phyloP scores from a whole-genome alignment of 2,329 filamentous ascomycete species.

The Tolypocladium amazonense region DNA sequence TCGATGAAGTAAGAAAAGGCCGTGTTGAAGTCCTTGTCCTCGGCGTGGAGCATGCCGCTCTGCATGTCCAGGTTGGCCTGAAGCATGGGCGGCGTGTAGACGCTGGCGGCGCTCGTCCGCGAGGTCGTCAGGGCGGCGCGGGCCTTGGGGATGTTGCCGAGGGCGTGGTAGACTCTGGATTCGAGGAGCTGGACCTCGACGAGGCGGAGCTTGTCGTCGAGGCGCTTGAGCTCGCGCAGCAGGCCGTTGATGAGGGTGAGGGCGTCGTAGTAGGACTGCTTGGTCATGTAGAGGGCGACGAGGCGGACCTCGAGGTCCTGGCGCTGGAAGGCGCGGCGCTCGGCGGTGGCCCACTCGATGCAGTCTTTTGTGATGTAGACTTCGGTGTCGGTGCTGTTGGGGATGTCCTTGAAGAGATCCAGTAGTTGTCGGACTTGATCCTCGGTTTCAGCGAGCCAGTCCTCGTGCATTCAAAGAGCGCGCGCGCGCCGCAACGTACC shows the following conservation, averaged over 20 bases:
- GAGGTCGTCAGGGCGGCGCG: constrained; percentile 90
- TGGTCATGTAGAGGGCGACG: constrained; percentile 89
- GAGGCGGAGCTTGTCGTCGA: constrained; percentile 96
- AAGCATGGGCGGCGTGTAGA: constrained; percentile 90
- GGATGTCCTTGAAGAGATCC: constrained; percentile 88
- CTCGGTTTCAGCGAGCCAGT: background rate
- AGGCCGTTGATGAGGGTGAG: constrained; percentile 94
- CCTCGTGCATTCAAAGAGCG: background rate
- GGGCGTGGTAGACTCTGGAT: constrained; percentile 91
- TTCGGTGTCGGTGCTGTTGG: constrained; percentile 89
- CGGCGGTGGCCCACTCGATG: constrained; percentile 97
- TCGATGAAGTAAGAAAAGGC: constrained; percentile 99
- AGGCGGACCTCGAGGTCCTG: constrained; percentile 97
- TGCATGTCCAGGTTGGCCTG: constrained; percentile 99
- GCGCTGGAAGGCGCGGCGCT: constrained; percentile 89
- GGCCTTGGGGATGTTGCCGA: constrained; percentile 93
- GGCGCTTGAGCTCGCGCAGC: constrained; percentile 89
- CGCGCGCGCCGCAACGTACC: constrained; percentile 44
- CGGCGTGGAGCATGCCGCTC: constrained; percentile 95
- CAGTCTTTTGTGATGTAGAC: constrained; percentile 94
- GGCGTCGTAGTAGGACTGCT: constrained; percentile 95
- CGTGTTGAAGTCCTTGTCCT: constrained; percentile 98
- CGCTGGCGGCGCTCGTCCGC: constrained; percentile 87
- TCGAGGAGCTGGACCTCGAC: constrained; percentile 97
- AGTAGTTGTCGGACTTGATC: constrained; percentile 81